Evolutionary conservation across 192 early-diverging fungal genomes (phyloP).

Genomic region (Coemansia sp.): DNA sequence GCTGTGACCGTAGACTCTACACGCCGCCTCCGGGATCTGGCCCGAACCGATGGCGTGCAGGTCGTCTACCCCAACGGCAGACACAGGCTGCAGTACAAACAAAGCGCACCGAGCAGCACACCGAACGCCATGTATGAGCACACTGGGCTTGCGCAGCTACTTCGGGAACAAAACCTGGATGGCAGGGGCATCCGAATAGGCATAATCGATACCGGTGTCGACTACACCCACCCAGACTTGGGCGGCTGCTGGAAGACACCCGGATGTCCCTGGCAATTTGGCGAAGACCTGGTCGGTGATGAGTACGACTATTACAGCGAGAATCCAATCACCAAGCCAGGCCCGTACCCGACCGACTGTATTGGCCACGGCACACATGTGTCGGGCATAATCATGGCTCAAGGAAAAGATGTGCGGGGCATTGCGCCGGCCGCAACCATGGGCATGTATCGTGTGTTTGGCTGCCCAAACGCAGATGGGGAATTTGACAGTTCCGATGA

Average conservation of each 20-base stretch:
- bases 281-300: constrained; percentile 61
- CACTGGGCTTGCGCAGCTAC: constrained; percentile 47
- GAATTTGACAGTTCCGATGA: constrained; percentile 34
- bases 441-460: constrained; percentile 62
- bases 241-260: constrained; percentile 58
- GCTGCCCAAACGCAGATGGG: constrained; percentile 38
- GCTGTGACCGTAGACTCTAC: constrained; percentile 3
- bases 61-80: constrained; percentile 19
- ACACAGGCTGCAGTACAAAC: not conserved
- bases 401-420: constrained; percentile 44
- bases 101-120: not conserved
- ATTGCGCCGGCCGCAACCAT: constrained; percentile 60
- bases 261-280: constrained; percentile 53
- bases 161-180: constrained; percentile 41
- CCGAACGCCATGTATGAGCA: constrained; percentile 28
- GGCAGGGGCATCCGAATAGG: constrained; percentile 63
- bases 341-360: constrained; percentile 51
- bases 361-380: constrained; percentile 67
- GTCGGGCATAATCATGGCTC: constrained; percentile 53
- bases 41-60: constrained; percentile 16
- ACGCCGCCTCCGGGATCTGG: not conserved
- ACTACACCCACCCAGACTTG: constrained; percentile 60
- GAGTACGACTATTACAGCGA: constrained; percentile 25
- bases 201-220: constrained; percentile 63
- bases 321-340: constrained; percentile 42